Percentiles rank a stretch among this genome's conserved stretches.
phyloP scores from a whole-genome alignment of 345 rosid genomes.

The Syzygium aqueum region DNA sequence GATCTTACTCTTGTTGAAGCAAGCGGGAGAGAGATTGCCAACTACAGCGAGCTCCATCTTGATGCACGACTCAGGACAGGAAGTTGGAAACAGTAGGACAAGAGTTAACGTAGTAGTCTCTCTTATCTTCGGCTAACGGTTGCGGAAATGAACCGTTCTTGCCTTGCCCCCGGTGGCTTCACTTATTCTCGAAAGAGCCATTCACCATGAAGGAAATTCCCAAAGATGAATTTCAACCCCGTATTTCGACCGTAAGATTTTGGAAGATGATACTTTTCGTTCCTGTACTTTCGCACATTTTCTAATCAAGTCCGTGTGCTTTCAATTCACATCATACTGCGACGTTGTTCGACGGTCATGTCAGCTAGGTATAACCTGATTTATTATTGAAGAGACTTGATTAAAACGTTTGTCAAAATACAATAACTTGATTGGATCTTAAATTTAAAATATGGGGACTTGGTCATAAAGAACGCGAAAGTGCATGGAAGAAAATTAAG shows the following conservation, averaged over 20 bases:
- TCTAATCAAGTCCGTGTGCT: neutral
- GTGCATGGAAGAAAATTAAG: neutral
- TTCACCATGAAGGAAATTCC: neutral
- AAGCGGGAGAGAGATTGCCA: neutral
- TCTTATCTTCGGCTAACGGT: neutral
- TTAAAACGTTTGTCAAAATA: neutral
- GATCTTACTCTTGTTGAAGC: neutral
- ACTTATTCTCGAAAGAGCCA: neutral
- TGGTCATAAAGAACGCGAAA: neutral
- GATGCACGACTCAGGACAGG: neutral
- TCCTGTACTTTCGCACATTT: neutral
- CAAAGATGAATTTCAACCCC: neutral
- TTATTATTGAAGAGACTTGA: neutral
- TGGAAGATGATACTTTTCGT: neutral
- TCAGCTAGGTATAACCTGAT: neutral
- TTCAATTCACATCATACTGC: neutral
- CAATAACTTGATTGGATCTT: neutral
- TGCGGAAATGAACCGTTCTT: neutral
- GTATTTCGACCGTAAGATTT: neutral
- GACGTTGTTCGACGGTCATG: accelerated
- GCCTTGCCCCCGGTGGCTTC: neutral
- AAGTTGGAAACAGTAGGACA: neutral
- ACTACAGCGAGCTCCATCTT: neutral
- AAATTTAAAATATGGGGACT: neutral
- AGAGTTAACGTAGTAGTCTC: neutral